These are phyloP conservation scores for Maudiozyma turicensis DNA, from an alignment of 805 yeast species.

Conservation along the genomic window DNA sequence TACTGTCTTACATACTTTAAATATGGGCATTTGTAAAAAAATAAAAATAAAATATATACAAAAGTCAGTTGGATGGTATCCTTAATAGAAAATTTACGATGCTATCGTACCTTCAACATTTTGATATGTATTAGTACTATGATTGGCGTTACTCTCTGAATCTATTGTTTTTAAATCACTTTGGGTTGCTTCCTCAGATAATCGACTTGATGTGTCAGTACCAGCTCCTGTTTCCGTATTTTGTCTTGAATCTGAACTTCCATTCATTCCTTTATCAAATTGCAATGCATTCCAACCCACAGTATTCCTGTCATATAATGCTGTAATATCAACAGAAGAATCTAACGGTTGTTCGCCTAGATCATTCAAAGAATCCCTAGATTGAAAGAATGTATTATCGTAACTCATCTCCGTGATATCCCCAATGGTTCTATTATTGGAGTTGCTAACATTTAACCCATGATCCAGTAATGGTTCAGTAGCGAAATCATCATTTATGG, in stretches of 20 bases:
- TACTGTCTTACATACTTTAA: no score
- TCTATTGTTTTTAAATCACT: neutral
- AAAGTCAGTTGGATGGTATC: no score
- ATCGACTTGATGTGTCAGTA: neutral
- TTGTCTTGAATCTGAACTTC: neutral
- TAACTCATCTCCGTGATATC: slow-evolving; percentile 3
- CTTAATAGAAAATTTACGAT: neutral
- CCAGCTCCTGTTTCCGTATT: neutral
- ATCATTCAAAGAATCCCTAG: slow-evolving; percentile 24
- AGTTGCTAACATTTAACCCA: neutral
- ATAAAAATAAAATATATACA: no score
- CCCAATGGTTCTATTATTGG: neutral
- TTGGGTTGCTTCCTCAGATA: neutral
- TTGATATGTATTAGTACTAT: neutral
- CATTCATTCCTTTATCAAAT: slow-evolving; percentile 2
- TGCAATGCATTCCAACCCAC: slow-evolving; percentile 23
- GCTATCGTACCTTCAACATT: neutral
- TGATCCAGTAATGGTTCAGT: slow-evolving; percentile 22
- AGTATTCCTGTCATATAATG: slow-evolving; percentile 25
- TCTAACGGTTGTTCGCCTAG: slow-evolving; percentile 15
- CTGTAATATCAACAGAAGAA: slow-evolving; percentile 32
- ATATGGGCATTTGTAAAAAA: no score
- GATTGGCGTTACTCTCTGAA: neutral
- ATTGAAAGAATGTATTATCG: slow-evolving; percentile 19
- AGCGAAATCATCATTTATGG: slow-evolving; percentile 1